phyloP scores from a whole-genome alignment of 371 early-diverging fungal species.

The Coemansia sp. region DNA sequence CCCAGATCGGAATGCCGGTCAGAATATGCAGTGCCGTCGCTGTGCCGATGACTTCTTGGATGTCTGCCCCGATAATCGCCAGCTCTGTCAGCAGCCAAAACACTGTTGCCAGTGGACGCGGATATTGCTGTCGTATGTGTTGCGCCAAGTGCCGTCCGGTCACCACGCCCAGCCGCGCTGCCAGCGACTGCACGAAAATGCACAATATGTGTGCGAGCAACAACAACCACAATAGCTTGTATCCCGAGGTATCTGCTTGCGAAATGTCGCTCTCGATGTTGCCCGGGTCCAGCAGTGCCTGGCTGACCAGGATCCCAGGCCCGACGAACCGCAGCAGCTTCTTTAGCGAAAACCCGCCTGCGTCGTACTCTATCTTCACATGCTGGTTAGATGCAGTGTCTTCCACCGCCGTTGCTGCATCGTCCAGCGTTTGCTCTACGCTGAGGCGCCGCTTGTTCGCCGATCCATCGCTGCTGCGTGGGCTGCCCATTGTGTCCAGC shows the following conservation, averaged over 20 bases:
- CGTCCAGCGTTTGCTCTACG: slow-evolving; percentile 20
- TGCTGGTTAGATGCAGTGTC: slow-evolving; percentile 35
- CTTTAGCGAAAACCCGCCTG: slow-evolving; percentile 36
- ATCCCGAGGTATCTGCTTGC: slow-evolving; percentile 66
- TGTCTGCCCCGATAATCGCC: slow-evolving; percentile 76
- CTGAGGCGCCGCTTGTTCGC: neutral
- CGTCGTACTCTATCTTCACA: slow-evolving; percentile 38
- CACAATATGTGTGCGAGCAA: slow-evolving; percentile 66
- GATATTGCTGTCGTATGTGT: slow-evolving; percentile 53
- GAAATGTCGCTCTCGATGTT: slow-evolving; percentile 74
- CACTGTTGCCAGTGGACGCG: slow-evolving; percentile 50
- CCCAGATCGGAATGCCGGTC: slow-evolving; percentile 60
- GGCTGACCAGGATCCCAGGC: slow-evolving; percentile 59
- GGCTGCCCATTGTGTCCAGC: slow-evolving; percentile 13
- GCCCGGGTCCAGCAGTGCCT: slow-evolving; percentile 75
- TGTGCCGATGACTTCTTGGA: slow-evolving; percentile 76
- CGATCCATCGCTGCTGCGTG: slow-evolving; percentile 4
- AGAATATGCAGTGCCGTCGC: slow-evolving; percentile 73
- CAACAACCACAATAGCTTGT: slow-evolving; percentile 65
- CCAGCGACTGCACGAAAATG: slow-evolving; percentile 64
- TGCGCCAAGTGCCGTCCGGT: slow-evolving; percentile 72
- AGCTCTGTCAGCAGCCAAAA: slow-evolving; percentile 68
- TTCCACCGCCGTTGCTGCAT: slow-evolving; percentile 34
- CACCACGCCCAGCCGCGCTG: slow-evolving; percentile 70
- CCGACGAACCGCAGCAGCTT: slow-evolving; percentile 51